Percentiles rank a stretch among this genome's conserved stretches.
Conservation (phyloP, 768 basidiomycete genomes). For the Pholiota microspora region DNA sequence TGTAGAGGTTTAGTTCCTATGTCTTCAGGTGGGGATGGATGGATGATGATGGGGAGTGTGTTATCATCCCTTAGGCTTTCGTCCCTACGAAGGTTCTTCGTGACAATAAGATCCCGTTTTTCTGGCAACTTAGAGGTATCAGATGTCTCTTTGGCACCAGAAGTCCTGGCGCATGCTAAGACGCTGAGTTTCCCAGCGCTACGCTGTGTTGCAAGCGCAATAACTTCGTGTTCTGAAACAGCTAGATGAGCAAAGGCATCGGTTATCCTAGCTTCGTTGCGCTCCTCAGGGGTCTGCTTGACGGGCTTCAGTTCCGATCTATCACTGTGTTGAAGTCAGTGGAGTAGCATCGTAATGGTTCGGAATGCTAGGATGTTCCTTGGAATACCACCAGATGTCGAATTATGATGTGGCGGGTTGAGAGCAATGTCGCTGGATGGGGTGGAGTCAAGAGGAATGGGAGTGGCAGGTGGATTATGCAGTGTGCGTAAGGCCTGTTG, state of each 20-base stretch:
- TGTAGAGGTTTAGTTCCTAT: neutral
- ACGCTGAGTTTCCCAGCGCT: neutral
- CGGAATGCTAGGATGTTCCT: neutral
- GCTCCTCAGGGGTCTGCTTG: neutral
- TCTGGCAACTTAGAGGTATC: neutral
- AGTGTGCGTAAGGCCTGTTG: too few species aligned
- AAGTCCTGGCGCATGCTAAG: neutral
- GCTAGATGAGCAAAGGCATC: neutral
- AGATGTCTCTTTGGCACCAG: neutral
- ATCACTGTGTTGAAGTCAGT: neutral
- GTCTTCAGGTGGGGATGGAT: neutral
- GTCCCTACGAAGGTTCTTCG: neutral
- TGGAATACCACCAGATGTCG: neutral
- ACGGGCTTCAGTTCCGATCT: neutral
- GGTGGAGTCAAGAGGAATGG: neutral
- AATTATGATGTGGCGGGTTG: neutral
- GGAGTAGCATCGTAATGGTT: neutral
- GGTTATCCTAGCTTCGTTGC: neutral
- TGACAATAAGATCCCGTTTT: neutral
- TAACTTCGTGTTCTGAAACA: neutral
- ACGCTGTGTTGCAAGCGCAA: neutral
- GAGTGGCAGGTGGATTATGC: neutral
- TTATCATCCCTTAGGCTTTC: neutral
- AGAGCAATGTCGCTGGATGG: neutral
- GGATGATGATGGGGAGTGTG: neutral